These are phyloP conservation scores for Liriodendron chinense DNA, from an alignment of 164 flowering plant species.

Conservation along the genomic window DNA sequence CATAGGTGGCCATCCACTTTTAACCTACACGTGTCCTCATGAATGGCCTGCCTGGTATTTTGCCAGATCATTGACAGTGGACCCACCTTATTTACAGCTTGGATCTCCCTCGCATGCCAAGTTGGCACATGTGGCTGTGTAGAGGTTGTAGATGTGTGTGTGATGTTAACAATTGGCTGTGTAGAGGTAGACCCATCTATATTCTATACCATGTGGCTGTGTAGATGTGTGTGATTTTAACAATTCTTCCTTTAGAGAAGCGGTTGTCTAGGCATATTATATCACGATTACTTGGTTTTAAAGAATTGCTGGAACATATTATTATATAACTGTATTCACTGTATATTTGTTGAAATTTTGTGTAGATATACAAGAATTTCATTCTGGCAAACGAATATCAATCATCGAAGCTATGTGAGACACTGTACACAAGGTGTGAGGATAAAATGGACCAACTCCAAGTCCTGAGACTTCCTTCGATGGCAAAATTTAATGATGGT, in stretches of 20 bases:
- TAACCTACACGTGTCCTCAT: not conserved
- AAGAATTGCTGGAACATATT: not conserved
- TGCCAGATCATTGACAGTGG: not conserved
- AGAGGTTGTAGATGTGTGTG: not conserved
- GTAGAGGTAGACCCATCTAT: not conserved
- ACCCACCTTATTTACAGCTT: not conserved
- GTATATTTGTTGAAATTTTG: not conserved
- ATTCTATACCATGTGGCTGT: not conserved
- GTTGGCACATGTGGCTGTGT: not conserved
- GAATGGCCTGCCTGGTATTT: not conserved
- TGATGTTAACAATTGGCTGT: not conserved
- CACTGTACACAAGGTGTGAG: constrained; percentile 73
- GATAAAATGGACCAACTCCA: constrained; percentile 98
- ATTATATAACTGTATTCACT: not conserved
- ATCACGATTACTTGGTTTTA: not conserved
- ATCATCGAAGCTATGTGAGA: constrained; percentile 94
- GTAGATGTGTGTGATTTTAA: not conserved
- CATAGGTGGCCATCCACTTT: not conserved
- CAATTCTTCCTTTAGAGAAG: not conserved
- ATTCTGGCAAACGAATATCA: constrained; percentile 75
- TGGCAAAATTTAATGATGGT: constrained; percentile 99
- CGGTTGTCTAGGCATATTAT: not conserved
- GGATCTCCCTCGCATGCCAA: not conserved
- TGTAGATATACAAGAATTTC: constrained; percentile 66
- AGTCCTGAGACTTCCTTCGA: constrained; percentile 89